These are phyloP conservation scores for Pythium folliculosum DNA, from an alignment of 352 stramenopile species.

Conservation along the genomic window DNA sequence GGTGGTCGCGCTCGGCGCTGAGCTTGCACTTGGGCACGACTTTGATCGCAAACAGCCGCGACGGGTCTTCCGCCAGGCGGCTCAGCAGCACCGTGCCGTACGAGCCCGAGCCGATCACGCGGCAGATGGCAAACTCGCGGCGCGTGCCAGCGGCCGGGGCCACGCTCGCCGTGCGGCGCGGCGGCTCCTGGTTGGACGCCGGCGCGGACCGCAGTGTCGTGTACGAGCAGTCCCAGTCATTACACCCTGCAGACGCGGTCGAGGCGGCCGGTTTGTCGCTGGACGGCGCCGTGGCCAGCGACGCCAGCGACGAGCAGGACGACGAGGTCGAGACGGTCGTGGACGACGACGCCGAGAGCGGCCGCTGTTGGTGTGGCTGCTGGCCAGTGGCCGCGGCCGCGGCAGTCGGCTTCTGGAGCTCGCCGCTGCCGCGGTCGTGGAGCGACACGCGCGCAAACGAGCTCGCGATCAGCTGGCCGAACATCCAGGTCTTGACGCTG, in stretches of 20 bases:
- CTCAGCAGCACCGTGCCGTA: slow-evolving; percentile 78
- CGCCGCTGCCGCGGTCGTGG: slow-evolving; percentile 5
- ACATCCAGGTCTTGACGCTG: slow-evolving; percentile 79
- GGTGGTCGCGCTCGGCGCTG: slow-evolving; percentile 25
- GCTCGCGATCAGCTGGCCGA: slow-evolving; percentile 61
- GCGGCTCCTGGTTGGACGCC: slow-evolving; percentile 19
- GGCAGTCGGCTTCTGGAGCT: not conserved
- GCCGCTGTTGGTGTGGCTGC: no score
- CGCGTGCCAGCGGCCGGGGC: slow-evolving; percentile 19
- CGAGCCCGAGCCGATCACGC: slow-evolving; percentile 74
- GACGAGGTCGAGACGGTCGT: slow-evolving; percentile 23
- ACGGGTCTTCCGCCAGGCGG: slow-evolving; percentile 41
- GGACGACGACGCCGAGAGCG: slow-evolving; percentile 14
- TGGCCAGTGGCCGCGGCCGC: not conserved
- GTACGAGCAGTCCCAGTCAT: slow-evolving; percentile 35
- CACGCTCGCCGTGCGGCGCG: slow-evolving; percentile 15
- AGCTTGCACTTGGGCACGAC: slow-evolving; percentile 79
- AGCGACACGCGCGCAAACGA: slow-evolving; percentile 70
- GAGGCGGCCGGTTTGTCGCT: not conserved
- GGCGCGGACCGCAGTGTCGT: not conserved
- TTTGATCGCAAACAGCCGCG: slow-evolving; percentile 69
- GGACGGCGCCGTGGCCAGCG: not conserved
- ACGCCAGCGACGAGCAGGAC: slow-evolving; percentile 26
- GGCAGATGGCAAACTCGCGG: slow-evolving; percentile 69
- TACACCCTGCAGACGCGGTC: slow-evolving; percentile 6